A percentile compares a stretch with the other conserved stretches of the same genome.
These are phyloP conservation scores for Erodium trifolium DNA, from an alignment of 441 rosid species.

Conservation along the genomic window DNA sequence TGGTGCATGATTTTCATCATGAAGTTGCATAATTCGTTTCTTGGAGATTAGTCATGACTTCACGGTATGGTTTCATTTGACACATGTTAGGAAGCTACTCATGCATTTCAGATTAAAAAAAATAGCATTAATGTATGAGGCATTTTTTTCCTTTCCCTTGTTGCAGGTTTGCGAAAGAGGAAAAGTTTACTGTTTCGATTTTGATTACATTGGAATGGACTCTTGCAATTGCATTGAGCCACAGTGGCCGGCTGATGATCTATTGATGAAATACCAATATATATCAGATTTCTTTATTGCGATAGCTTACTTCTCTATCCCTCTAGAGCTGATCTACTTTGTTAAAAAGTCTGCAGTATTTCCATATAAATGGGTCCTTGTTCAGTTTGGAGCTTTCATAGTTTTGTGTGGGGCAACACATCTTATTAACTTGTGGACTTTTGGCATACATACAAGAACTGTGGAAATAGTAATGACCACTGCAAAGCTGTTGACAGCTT, in stretches of 20 bases:
- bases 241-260: conserved; percentile 78
- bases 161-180: conserved; percentile 35
- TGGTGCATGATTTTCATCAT: background rate
- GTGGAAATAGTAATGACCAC: conserved; percentile 80
- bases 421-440: conserved; percentile 90
- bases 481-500: conserved; percentile 73
- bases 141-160: background rate
- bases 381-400: conserved; percentile 97
- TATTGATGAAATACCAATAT: conserved; percentile 90
- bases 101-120: background rate
- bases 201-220: conserved; percentile 39
- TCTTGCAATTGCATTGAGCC: conserved; percentile 87
- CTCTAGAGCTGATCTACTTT: conserved; percentile 84
- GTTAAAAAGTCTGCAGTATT: conserved; percentile 94
- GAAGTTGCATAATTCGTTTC: background rate
- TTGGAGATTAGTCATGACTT: background rate
- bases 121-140: background rate
- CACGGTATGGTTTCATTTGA: background rate
- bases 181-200: conserved; percentile 18
- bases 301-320: conserved; percentile 89
- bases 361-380: conserved; percentile 98
- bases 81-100: background rate
- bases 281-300: conserved; percentile 97
- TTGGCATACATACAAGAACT: conserved; percentile 53
- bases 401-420: conserved; percentile 97